Base-by-base conservation (phyloP, 2,329 filamentous ascomycete genomes). In the Clarireedia homoeocarpa region DNA sequence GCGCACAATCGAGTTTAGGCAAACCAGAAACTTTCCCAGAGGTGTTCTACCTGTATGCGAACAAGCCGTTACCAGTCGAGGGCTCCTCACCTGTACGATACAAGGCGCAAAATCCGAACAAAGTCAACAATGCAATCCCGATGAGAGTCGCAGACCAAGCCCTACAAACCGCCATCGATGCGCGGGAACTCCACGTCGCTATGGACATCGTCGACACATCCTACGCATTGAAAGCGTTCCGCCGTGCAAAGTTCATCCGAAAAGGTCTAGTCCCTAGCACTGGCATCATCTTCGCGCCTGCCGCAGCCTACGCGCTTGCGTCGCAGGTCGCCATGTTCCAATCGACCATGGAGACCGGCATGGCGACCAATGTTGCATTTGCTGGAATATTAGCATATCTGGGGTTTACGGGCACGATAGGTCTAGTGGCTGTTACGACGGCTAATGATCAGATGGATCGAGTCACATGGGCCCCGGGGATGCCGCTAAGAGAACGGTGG, bases 401-500 rank as follows among this genome's bases (percentile, higher is more conserved):
- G 44, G 80, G 83, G 20, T 89, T 90, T 61, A 91, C 91, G 4
- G 85, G 83, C 4, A 89, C 86, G 9, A 81, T 97, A 53, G 94
- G 92, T 2, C 74, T 94, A 44, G 83, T 97, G 39, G 90, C 92
- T 7, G 76, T 95, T 58, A 85, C 89, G 26, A 96, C 92, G 36
- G 79, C 86, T 58, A 96, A 96, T 71, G 91, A 97, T 70, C 91
- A 97, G 72, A 96, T 96, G 89, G 85, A 87, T 66, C 83, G 94
- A 20, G 90, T 97, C 5, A 91, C 89, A 2, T 99, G 94, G 94
- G 79, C 86, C 7, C 83, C 83, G 0, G 94, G 94, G 10, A 86
- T 89, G 36, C 86, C 89, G 23, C 74, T 97, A 61, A 80, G 87
- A 59, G 81, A 89, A 66, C 81, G 94, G 14, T 97, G 91, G 88